Evolutionary conservation across 164 flowering plant species (phyloP), one percentile per base, ranked within the genome.

Genomic region (Amborella trichopoda): DNA sequence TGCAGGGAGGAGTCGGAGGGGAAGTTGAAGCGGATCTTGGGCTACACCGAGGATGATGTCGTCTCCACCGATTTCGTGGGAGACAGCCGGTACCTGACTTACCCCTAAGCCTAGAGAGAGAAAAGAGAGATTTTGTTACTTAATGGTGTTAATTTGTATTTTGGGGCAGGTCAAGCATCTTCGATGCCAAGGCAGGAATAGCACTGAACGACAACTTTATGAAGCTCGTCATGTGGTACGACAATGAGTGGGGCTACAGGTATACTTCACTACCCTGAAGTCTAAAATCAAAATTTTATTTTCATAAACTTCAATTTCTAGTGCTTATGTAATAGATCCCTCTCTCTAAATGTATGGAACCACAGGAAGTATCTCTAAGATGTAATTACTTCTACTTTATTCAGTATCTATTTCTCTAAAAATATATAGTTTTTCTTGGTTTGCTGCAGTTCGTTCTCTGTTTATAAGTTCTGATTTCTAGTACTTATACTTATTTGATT

Each of bases 221-320:
- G 23, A 81, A 78, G 71, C 48, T 81, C 0, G 76, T 81, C 20
- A 24, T 81, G 0, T 81, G 90, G 89, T 81, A 78, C 26, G 89
- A 81, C 68, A 80, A 80, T 45, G 88, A 80, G 39, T 66, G 71
- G 79, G 88, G 83, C 21, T 80, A 80, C 81, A 77, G 83, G 83
- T 79, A 71, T 44, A n/a, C n/a, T n/a, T n/a, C n/a, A n/a, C n/a
- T n/a, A n/a, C n/a, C n/a, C n/a, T n/a, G n/a, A n/a, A n/a, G n/a
- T n/a, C n/a, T n/a, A n/a, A n/a, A n/a, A n/a, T n/a, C n/a, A n/a
- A n/a, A n/a, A n/a, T n/a, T n/a, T n/a, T n/a, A n/a, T n/a, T n/a
- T 22, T 26, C 8, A 10, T 26, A 30, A 0, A 8, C 34, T 8
- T 30, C 14, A 30, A 14, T 9, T 8, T 9, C 11, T 8, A 30